Percentiles rank a stretch among this genome's conserved stretches.
Evolutionary conservation across 1,139 yeast genomes (phyloP).

Genomic region (Candida sojae): DNA sequence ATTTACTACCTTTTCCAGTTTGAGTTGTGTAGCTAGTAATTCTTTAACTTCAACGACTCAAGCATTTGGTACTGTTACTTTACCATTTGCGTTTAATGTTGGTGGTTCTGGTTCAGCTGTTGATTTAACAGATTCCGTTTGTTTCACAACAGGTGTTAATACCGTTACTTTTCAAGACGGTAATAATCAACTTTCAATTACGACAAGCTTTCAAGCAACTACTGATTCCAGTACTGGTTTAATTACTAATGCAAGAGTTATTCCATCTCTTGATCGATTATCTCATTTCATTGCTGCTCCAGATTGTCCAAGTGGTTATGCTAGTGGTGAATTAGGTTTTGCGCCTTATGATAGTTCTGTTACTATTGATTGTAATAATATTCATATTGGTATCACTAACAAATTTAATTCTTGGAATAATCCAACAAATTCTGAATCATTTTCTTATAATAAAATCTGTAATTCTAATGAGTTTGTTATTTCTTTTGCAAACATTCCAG

Average conservation of each 20-base stretch:
- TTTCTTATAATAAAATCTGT: constrained; percentile 16
- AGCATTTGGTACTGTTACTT: constrained; percentile 20
- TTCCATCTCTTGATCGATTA: constrained; percentile 15
- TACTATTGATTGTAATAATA: constrained; percentile 36
- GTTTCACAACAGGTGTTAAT: constrained; percentile 22
- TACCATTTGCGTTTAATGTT: constrained; percentile 28
- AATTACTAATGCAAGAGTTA: constrained; percentile 4
- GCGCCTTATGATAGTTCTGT: constrained; percentile 87
- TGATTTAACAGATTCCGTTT: constrained; percentile 19
- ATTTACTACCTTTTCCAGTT: constrained; percentile 21
- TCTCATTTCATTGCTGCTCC: constrained; percentile 20
- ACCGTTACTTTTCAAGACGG: constrained; percentile 25
- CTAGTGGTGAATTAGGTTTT: constrained; percentile 85
- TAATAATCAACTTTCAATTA: constrained; percentile 9
- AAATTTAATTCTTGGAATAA: constrained; percentile 21
- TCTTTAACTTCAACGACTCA: constrained; percentile 6
- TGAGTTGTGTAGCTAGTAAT: constrained; percentile 24
- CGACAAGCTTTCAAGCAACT: constrained; percentile 3
- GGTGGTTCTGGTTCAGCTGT: constrained; percentile 10
- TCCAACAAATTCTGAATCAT: constrained; percentile 16
- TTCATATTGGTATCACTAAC: constrained; percentile 20
- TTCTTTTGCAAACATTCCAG: constrained; percentile 23
- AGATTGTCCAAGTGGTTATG: constrained; percentile 32
- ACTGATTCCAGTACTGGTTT: background rate
- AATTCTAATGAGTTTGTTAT: constrained; percentile 12